Percentiles rank a stretch among this genome's conserved stretches.
phyloP scores from a whole-genome alignment of 2,329 filamentous ascomycete genomes.

The Podosphaera xanthii region DNA sequence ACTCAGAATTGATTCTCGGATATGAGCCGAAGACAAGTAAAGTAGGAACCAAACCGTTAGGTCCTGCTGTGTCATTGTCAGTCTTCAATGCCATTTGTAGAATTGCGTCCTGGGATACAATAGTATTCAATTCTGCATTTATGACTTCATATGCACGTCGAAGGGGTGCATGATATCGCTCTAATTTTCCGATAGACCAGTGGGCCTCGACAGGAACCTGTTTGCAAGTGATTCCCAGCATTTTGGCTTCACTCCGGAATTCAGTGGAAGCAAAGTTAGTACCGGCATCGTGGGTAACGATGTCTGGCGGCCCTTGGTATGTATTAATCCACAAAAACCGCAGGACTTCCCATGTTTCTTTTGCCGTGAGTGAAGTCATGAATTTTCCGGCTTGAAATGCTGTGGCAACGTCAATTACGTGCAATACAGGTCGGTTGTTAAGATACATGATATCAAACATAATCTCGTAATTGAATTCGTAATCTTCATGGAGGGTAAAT shows the following conservation, averaged over 20 bases:
- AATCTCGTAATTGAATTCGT: conserved; percentile 2
- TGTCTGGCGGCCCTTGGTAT: not conserved
- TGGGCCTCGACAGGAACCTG: conserved; percentile 1
- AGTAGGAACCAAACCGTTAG: not conserved
- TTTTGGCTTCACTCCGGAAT: not conserved
- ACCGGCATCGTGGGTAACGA: not conserved
- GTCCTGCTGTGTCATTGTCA: not conserved
- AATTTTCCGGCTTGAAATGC: not conserved
- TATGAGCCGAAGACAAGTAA: conserved; percentile 2
- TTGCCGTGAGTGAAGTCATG: too few relatives aligned
- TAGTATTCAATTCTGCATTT: not conserved
- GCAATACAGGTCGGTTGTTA: not conserved
- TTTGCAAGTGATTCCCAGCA: not conserved
- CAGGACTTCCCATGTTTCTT: too few relatives aligned
- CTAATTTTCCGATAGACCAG: conserved; percentile 1
- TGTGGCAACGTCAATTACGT: not conserved
- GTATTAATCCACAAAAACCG: too few relatives aligned
- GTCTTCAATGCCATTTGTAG: conserved; percentile 1
- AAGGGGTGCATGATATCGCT: not conserved
- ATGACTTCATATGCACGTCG: not conserved
- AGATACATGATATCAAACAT: not conserved
- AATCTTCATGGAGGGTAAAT: not conserved
- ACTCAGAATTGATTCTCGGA: not conserved
- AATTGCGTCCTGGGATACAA: not conserved
- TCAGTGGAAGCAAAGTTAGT: conserved; percentile 3